phyloP scores from a whole-genome alignment of 805 yeast genomes.

The Saccharomycodes ludwigii region DNA sequence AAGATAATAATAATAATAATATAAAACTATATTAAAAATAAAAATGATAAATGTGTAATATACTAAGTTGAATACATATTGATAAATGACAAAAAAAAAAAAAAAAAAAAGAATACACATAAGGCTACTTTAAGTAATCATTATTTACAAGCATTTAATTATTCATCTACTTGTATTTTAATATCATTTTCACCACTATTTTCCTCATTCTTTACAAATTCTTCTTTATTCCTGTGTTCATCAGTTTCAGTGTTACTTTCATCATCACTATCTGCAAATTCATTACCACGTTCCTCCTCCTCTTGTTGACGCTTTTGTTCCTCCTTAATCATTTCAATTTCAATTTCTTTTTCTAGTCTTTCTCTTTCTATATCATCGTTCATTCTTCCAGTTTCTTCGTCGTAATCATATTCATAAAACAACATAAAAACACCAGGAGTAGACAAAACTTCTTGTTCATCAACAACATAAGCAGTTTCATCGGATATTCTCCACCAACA shows the following conservation, averaged over 20 bases:
- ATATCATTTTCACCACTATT: neutral
- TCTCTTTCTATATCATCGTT: conserved; percentile 16
- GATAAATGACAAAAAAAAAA: no score
- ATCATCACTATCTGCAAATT: conserved; percentile 3
- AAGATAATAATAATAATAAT: no score
- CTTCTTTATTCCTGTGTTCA: conserved; percentile 4
- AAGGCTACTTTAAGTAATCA: neutral
- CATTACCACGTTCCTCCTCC: conserved; percentile 4
- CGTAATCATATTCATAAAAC: conserved; percentile 58
- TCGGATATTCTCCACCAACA: conserved; percentile 95
- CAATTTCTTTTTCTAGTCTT: conserved; percentile 8
- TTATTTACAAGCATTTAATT: neutral
- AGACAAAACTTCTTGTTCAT: conserved; percentile 66
- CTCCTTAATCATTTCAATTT: conserved; percentile 6
- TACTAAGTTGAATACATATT: no score
- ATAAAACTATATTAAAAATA: neutral
- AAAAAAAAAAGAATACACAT: no score
- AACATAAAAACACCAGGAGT: conserved; percentile 89
- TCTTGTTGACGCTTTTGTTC: conserved; percentile 13
- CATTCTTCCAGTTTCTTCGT: conserved; percentile 20
- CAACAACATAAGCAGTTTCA: conserved; percentile 69
- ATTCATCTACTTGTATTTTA: neutral
- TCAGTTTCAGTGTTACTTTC: conserved; percentile 1
- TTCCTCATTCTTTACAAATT: conserved; percentile 4
- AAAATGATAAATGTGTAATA: no score